Conservation (phyloP, 1,284 basidiomycete species). For the Tremellales sp. region DNA sequence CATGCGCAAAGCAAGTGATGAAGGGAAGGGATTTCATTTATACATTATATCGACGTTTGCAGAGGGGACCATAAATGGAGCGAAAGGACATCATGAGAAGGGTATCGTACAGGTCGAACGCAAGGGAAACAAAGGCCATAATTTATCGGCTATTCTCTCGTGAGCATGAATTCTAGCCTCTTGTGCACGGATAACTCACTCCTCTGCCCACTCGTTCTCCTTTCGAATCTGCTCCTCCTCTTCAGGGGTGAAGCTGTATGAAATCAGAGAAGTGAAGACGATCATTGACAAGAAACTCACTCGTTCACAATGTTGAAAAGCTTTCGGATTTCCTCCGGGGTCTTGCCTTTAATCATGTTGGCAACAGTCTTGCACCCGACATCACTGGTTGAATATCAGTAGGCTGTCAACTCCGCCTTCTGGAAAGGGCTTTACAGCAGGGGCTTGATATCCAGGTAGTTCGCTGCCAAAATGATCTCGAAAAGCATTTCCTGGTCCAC, state of each 20-base stretch:
- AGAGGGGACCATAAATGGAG: too few species aligned
- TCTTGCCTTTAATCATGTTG: slow-evolving; percentile 92
- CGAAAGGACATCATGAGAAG: too few species aligned
- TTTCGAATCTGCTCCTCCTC: slow-evolving; percentile 99
- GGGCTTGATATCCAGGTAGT: slow-evolving; percentile 99
- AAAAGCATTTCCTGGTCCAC: slow-evolving; percentile 85
- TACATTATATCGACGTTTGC: too few species aligned
- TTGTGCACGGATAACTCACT: slow-evolving; percentile 30
- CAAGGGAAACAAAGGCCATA: too few species aligned
- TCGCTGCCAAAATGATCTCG: slow-evolving; percentile 98
- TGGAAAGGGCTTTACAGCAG: slow-evolving; percentile 72
- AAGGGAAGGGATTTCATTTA: too few species aligned
- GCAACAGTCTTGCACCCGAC: slow-evolving; percentile 99
- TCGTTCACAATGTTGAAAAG: slow-evolving; percentile 98
- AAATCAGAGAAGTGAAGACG: neutral
- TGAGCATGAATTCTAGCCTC: too few species aligned
- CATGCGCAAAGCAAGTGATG: too few species aligned
- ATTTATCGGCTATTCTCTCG: too few species aligned
- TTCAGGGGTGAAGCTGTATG: slow-evolving; percentile 79
- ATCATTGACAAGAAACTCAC: slow-evolving; percentile 16
- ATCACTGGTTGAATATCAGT: slow-evolving; percentile 59
- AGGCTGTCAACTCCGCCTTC: neutral
- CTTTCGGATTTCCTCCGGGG: slow-evolving; percentile 80
- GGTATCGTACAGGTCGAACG: too few species aligned
- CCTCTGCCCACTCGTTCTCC: slow-evolving; percentile 77